A percentile compares a stretch with the other conserved stretches of the same genome.
Evolutionary conservation across 169 alveolate genomes (phyloP).

Genomic region (Theileria orientalis): DNA sequence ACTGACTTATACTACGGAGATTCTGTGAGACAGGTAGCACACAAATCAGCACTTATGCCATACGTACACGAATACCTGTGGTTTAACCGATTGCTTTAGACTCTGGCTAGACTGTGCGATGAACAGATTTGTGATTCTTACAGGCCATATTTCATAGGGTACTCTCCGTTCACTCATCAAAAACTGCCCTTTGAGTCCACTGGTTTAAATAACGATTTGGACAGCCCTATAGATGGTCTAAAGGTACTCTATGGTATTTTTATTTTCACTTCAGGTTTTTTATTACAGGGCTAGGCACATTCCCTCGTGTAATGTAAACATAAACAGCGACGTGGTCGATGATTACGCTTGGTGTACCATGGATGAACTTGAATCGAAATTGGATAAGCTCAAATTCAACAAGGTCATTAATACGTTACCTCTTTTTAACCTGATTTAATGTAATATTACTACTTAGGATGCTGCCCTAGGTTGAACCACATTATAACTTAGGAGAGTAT

Average conservation of each 20-base stretch:
- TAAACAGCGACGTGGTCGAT: conserved; percentile 37
- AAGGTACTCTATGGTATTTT: too few species aligned
- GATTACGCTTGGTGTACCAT: conserved; percentile 76
- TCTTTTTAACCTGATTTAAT: not conserved
- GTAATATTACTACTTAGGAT: not conserved
- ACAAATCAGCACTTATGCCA: not conserved
- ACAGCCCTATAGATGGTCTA: too few species aligned
- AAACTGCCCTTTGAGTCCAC: conserved; percentile 6
- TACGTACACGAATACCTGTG: not conserved
- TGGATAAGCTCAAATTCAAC: conserved; percentile 15
- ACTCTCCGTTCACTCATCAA: conserved; percentile 63
- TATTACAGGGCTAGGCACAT: conserved; percentile 73
- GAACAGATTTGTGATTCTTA: conserved; percentile 64
- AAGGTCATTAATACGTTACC: conserved; percentile 20
- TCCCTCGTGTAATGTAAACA: conserved; percentile 30
- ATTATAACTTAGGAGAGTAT: too few species aligned
- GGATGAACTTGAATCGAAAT: conserved; percentile 46
- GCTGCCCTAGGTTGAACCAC: not conserved
- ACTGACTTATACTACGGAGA: conserved; percentile 69
- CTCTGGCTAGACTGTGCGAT: conserved; percentile 64
- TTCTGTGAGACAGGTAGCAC: conserved; percentile 41
- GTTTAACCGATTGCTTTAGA: too few species aligned
- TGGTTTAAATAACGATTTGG: too few species aligned
- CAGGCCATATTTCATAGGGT: conserved; percentile 72
- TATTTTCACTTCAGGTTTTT: conserved; percentile 48